A percentile compares a stretch with the other conserved stretches of the same genome.
Conservation (phyloP, 1,139 yeast species). For the Blastobotrys elegans region DNA sequence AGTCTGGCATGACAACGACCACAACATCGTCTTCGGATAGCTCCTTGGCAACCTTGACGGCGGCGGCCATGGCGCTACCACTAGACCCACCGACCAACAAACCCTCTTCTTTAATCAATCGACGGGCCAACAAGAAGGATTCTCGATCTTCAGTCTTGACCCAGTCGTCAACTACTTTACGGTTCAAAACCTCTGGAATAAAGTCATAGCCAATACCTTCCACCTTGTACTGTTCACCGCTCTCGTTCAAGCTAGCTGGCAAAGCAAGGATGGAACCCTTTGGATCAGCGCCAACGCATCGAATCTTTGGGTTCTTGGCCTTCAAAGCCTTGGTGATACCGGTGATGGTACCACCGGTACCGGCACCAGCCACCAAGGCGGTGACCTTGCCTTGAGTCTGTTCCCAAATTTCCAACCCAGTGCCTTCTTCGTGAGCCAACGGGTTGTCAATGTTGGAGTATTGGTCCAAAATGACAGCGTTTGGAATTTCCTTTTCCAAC, state of each 20-base stretch:
- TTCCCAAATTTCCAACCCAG: slow-evolving; percentile 83
- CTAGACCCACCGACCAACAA: slow-evolving; percentile 85
- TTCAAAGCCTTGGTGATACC: slow-evolving; percentile 77
- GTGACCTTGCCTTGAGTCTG: slow-evolving; percentile 71
- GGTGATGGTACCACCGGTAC: slow-evolving; percentile 80
- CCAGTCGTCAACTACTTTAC: slow-evolving; percentile 70
- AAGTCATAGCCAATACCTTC: slow-evolving; percentile 94
- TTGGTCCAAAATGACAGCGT: slow-evolving; percentile 81
- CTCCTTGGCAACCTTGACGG: slow-evolving; percentile 63
- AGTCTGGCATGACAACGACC: slow-evolving; percentile 83
- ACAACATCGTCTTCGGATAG: slow-evolving; percentile 69
- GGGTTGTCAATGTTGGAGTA: slow-evolving; percentile 78
- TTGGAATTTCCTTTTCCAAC: slow-evolving; percentile 78
- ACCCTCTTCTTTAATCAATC: slow-evolving; percentile 82
- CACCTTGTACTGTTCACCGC: slow-evolving; percentile 59
- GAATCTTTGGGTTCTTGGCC: slow-evolving; percentile 59
- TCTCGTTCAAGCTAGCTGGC: slow-evolving; percentile 66
- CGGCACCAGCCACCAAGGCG: slow-evolving; percentile 85
- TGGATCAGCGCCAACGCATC: slow-evolving; percentile 80
- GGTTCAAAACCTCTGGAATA: slow-evolving; percentile 73
- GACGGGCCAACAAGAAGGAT: slow-evolving; percentile 75
- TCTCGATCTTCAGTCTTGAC: slow-evolving; percentile 82
- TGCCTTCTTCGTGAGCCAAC: slow-evolving; percentile 76
- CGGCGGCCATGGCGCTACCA: slow-evolving; percentile 81
- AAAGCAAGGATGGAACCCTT: slow-evolving; percentile 79